These are phyloP conservation scores for Claviceps maximensis DNA, from an alignment of 2,329 filamentous ascomycete genomes.

Conservation along the genomic window DNA sequence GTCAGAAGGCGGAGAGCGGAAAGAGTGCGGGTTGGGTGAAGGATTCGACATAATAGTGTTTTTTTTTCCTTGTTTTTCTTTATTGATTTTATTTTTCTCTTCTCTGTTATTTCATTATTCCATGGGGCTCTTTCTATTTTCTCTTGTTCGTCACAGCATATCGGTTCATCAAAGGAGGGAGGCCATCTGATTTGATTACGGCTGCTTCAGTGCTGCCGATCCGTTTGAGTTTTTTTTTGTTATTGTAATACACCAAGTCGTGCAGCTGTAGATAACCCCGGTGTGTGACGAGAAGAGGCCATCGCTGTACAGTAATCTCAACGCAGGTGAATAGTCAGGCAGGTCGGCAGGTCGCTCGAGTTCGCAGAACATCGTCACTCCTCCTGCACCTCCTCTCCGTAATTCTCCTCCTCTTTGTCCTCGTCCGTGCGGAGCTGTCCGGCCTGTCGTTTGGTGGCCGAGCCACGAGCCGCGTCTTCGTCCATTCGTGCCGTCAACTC, in stretches of 20 bases:
- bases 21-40: constrained; percentile 23
- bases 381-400: constrained; percentile 71
- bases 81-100: neutral
- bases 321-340: neutral
- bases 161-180: neutral
- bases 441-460: constrained; percentile 9
- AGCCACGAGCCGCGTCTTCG: constrained; percentile 46
- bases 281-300: neutral
- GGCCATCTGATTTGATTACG: neutral
- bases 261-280: neutral
- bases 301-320: neutral
- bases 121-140: neutral
- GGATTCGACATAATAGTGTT: constrained; percentile 15
- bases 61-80: neutral
- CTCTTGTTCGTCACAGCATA: neutral
- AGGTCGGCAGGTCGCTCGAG: no score
- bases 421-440: constrained; percentile 30
- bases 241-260: no score
- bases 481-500: constrained; percentile 65
- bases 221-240: constrained; percentile 10
- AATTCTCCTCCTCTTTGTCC: constrained; percentile 58
- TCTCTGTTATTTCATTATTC: constrained; percentile 5
- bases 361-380: constrained; percentile 31
- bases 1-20: constrained; percentile 20
- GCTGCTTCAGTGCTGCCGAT: neutral